Base-by-base conservation (phyloP, 2,329 filamentous ascomycete species). In the Dactylellina haptotyla region DNA sequence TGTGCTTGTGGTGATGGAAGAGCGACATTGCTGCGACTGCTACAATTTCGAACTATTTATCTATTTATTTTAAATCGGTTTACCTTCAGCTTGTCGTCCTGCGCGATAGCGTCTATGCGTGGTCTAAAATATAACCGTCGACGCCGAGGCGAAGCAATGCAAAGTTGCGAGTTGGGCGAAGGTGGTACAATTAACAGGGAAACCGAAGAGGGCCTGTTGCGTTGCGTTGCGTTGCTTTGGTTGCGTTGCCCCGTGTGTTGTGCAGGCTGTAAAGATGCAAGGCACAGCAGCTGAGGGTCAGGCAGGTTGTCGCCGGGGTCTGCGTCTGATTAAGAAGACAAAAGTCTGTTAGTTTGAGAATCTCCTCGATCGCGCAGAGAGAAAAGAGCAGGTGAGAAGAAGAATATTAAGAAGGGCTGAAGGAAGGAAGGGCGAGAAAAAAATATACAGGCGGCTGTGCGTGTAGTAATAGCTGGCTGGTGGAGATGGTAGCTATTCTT, bases 1-100 rank as follows among this genome's bases (percentile, higher is more conserved):
- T 69, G 41, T 57, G 62, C 5, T 53, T 26, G 10, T 58, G 26
- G n/a, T 34, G 28, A 25, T 61, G 61, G 56, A 73, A 73, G 28
- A 73, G 69, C 39, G 69, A 73, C 69, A 73, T 73, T 23, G 46
- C 18, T 20, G 26, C n/a, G n/a, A n/a, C n/a, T n/a, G n/a, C n/a
- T n/a, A n/a, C n/a, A n/a, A n/a, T n/a, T n/a, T n/a, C n/a, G n/a
- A n/a, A n/a, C n/a, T n/a, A n/a, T n/a, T n/a, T n/a, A n/a, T n/a
- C n/a, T n/a, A n/a, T n/a, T n/a, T n/a, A n/a, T n/a, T n/a, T n/a
- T n/a, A n/a, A n/a, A n/a, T n/a, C n/a, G n/a, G n/a, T n/a, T n/a
- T n/a, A n/a, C n/a, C n/a, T n/a, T n/a, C n/a, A n/a, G n/a, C n/a
- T n/a, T n/a, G n/a, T n/a, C n/a, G n/a, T n/a, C n/a, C n/a, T n/a